Conservation (phyloP, 345 rosid species). For the Sonneratia caseolaris region DNA sequence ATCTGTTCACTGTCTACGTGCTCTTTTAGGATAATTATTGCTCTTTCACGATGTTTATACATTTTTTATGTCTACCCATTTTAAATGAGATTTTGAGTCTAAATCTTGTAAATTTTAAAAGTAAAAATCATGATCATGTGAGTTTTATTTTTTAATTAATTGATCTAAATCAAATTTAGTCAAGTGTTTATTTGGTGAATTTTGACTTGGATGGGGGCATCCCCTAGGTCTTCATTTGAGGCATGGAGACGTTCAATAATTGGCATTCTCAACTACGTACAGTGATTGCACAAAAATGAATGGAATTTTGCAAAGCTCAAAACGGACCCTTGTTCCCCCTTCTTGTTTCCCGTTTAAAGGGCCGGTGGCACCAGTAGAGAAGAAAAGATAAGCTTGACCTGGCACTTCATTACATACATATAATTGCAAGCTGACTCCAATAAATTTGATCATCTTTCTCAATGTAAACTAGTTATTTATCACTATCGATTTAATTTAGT, state of each 20-base stretch:
- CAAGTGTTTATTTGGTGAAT: not conserved
- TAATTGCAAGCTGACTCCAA: too few relatives aligned
- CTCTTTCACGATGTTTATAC: too few relatives aligned
- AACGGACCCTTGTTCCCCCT: slow-evolving; percentile 12
- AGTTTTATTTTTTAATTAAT: too few relatives aligned
- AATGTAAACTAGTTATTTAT: too few relatives aligned
- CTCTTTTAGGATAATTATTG: slow-evolving; percentile 1
- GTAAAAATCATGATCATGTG: too few relatives aligned
- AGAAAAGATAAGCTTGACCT: not conserved
- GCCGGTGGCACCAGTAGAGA: slow-evolving; percentile 13
- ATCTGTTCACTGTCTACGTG: slow-evolving; percentile 6
- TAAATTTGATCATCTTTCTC: too few relatives aligned
- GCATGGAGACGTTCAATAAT: slow-evolving; percentile 47
- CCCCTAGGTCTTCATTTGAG: slow-evolving; percentile 9
- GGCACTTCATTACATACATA: not conserved
- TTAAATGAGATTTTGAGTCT: too few relatives aligned
- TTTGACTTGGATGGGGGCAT: not conserved
- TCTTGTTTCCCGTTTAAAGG: slow-evolving; percentile 22
- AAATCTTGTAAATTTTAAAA: too few relatives aligned
- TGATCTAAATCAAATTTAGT: too few relatives aligned
- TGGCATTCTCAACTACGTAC: not conserved
- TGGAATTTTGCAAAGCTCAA: not conserved
- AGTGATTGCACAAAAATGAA: not conserved
- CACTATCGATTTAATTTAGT: too few relatives aligned
- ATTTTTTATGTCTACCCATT: too few relatives aligned